Evolutionary conservation across 352 stramenopile species (phyloP).

Genomic region (Phytopythium mirpurense): DNA sequence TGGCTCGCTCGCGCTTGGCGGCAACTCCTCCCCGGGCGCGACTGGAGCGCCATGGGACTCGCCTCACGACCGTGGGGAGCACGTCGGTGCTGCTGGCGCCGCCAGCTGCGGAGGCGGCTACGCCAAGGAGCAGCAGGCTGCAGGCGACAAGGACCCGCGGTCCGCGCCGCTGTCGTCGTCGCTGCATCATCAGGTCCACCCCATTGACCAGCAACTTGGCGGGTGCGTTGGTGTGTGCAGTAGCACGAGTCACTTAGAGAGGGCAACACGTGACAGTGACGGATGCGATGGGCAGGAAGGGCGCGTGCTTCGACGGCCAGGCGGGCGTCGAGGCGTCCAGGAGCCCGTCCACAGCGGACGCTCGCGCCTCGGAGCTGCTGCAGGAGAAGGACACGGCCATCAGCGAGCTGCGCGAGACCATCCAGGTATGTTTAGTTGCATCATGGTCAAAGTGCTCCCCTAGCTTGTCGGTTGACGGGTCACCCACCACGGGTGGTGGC

Average conservation of each 20-base stretch:
- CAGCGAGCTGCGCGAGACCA: constrained; percentile 82
- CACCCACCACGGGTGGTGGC: too few relatives aligned
- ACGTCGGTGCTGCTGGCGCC: background rate
- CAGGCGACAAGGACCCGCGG: background rate
- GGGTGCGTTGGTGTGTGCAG: too few relatives aligned
- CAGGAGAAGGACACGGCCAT: constrained; percentile 80
- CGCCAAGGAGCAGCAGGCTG: constrained; percentile 1
- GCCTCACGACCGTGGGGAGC: background rate
- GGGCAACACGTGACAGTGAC: background rate
- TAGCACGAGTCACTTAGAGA: too few relatives aligned
- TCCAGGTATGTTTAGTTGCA: constrained; percentile 35
- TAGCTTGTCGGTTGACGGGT: too few relatives aligned
- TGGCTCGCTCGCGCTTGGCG: constrained; percentile 3
- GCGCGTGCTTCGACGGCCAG: background rate
- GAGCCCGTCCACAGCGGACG: background rate
- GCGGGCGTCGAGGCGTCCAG: background rate
- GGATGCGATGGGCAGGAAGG: background rate
- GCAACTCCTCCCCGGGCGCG: too few relatives aligned
- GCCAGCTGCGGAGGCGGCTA: background rate
- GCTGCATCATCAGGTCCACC: constrained; percentile 7
- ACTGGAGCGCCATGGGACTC: too few relatives aligned
- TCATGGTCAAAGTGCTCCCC: too few relatives aligned
- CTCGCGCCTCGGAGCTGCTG: constrained; percentile 14
- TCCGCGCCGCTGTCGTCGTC: background rate
- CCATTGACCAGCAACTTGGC: background rate